Evolutionary conservation across 202 grass and related monocot species (phyloP).

Genomic region (Panicum hallii): DNA sequence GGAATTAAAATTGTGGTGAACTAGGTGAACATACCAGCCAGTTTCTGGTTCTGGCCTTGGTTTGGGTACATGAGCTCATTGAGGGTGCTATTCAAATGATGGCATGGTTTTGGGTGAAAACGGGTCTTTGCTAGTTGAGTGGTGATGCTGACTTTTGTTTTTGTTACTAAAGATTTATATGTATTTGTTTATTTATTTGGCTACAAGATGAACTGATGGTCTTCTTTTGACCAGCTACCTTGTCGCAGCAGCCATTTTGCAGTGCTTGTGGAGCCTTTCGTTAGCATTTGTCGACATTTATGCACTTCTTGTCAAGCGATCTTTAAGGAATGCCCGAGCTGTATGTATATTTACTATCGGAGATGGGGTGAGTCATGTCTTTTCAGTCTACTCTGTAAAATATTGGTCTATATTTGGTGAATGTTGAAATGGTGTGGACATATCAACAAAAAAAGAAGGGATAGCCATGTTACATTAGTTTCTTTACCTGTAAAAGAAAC

Average conservation of each 20-base stretch:
- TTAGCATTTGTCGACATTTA: slow-evolving; percentile 89
- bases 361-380: slow-evolving; percentile 68
- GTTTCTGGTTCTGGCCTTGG: neutral
- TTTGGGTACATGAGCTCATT: neutral
- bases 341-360: slow-evolving; percentile 96
- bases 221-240: slow-evolving; percentile 73
- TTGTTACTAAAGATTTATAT: slow-evolving; percentile 1
- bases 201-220: slow-evolving; percentile 31
- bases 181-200: neutral
- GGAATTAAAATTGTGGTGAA: neutral
- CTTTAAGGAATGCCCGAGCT: slow-evolving; percentile 59
- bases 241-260: slow-evolving; percentile 79
- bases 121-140: neutral
- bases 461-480: neutral
- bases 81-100: neutral
- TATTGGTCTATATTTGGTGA: slow-evolving; percentile 19
- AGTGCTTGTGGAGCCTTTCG: slow-evolving; percentile 89
- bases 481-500: neutral
- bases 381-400: neutral
- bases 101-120: neutral
- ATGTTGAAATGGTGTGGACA: neutral
- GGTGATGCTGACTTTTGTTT: neutral
- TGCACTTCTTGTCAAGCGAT: slow-evolving; percentile 90
- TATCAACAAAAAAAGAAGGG: neutral
- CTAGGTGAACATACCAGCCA: neutral